These are phyloP conservation scores for Aureobasidium sp. DNA, from an alignment of 2,329 filamentous ascomycete species.

Conservation along the genomic window DNA sequence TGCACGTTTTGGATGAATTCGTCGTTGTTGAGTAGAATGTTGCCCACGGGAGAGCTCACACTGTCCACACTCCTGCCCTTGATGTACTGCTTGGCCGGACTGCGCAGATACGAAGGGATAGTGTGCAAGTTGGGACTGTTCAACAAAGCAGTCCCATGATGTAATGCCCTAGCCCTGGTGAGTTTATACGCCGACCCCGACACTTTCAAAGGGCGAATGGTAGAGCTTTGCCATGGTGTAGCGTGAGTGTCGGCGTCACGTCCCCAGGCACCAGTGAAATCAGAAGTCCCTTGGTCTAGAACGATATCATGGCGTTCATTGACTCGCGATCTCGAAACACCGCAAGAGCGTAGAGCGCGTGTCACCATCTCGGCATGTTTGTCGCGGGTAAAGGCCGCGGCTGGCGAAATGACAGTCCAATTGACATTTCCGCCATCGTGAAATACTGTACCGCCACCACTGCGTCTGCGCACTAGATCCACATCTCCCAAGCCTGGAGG, in stretches of 20 bases:
- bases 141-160: slow-evolving; percentile 88
- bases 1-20: slow-evolving; percentile 40
- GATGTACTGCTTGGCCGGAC: slow-evolving; percentile 70
- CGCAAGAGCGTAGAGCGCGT: slow-evolving; percentile 60
- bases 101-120: slow-evolving; percentile 64
- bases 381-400: slow-evolving; percentile 68
- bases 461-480: slow-evolving; percentile 70
- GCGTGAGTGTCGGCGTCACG: slow-evolving; percentile 33
- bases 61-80: slow-evolving; percentile 82
- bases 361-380: slow-evolving; percentile 90
- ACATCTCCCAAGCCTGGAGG: slow-evolving; percentile 36
- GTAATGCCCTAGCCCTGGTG: slow-evolving; percentile 68
- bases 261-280: slow-evolving; percentile 4
- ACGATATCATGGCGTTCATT: slow-evolving; percentile 94
- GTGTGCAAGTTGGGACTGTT: slow-evolving; percentile 62
- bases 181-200: slow-evolving; percentile 95
- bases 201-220: slow-evolving; percentile 55
- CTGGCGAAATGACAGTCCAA: slow-evolving; percentile 83
- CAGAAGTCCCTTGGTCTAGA: slow-evolving; percentile 44
- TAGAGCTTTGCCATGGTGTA: slow-evolving; percentile 34
- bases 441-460: slow-evolving; percentile 87
- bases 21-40: slow-evolving; percentile 54
- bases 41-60: slow-evolving; percentile 75
- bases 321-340: slow-evolving; percentile 56
- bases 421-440: slow-evolving; percentile 92